These are phyloP conservation scores for Cornus suecica DNA, from an alignment of 148 eudicot genomes.

Conservation along the genomic window DNA sequence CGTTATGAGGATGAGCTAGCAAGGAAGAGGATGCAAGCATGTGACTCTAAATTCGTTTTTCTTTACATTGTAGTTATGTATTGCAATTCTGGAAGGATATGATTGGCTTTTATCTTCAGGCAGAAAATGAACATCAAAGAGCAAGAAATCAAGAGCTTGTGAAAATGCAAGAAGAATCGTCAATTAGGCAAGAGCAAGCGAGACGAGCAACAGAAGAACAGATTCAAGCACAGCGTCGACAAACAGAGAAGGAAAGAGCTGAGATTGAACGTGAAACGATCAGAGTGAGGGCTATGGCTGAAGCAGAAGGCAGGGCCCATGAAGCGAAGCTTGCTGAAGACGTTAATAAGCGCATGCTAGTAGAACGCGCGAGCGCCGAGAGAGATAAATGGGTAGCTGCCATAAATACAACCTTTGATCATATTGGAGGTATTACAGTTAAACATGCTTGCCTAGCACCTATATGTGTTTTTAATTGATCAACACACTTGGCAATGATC, in stretches of 20 bases:
- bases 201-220: constrained; percentile 90
- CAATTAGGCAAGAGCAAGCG: constrained; percentile 68
- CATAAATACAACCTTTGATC: constrained; percentile 91
- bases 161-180: constrained; percentile 79
- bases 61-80: background rate
- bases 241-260: constrained; percentile 94
- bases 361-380: constrained; percentile 78
- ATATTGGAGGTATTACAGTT: constrained; percentile 81
- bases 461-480: background rate
- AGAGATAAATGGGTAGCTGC: constrained; percentile 94
- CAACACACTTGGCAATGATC: background rate
- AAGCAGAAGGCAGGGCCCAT: constrained; percentile 92
- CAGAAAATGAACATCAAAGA: constrained; percentile 79
- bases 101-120: constrained; percentile 31
- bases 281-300: constrained; percentile 81
- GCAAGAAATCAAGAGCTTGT: constrained; percentile 88
- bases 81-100: background rate
- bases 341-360: constrained; percentile 70
- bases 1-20: constrained; percentile 86
- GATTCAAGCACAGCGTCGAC: constrained; percentile 88
- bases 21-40: constrained; percentile 80
- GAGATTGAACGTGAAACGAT: constrained; percentile 94
- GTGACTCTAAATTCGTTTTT: constrained; percentile 9
- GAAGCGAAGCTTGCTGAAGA: constrained; percentile 90
- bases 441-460: background rate